These are phyloP conservation scores for Phoma sp. DNA, from an alignment of 2,329 filamentous ascomycete species.

Conservation along the genomic window DNA sequence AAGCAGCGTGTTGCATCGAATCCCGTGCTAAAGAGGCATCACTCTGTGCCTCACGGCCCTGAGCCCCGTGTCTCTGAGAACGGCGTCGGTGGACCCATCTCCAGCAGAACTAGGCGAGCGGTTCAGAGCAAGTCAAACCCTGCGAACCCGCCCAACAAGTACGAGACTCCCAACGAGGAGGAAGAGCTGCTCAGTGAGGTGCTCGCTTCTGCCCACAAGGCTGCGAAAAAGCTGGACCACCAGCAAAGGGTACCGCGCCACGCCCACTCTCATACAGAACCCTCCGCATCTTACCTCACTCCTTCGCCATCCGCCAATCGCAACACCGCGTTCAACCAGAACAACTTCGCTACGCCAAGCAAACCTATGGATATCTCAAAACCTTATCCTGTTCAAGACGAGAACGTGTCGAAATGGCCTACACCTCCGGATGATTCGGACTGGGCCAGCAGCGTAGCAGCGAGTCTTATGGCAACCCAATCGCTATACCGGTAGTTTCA, in stretches of 20 bases:
- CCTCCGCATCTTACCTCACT: conserved; percentile 70
- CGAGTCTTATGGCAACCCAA: conserved; percentile 64
- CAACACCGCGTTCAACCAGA: conserved; percentile 76
- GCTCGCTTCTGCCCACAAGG: conserved; percentile 77
- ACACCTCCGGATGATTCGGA: conserved; percentile 95
- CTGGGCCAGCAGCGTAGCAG: conserved; percentile 84
- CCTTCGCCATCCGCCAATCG: conserved; percentile 83
- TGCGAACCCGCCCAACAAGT: conserved; percentile 79
- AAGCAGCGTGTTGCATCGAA: conserved; percentile 53
- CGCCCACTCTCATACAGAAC: conserved; percentile 68
- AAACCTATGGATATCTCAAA: conserved; percentile 73
- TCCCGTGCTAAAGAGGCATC: conserved; percentile 58
- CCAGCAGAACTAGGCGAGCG: conserved; percentile 80
- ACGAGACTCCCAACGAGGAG: conserved; percentile 95
- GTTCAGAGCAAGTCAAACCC: conserved; percentile 74
- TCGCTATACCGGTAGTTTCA: conserved; percentile 43
- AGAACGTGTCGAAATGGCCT: conserved; percentile 77
- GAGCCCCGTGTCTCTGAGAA: conserved; percentile 67
- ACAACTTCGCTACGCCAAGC: conserved; percentile 67
- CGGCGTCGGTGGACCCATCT: conserved; percentile 65
- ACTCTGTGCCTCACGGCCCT: conserved; percentile 53
- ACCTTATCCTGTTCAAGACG: conserved; percentile 51
- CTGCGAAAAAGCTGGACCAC: conserved; percentile 72
- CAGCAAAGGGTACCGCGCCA: conserved; percentile 56
- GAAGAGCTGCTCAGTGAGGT: conserved; percentile 95